phyloP scores from a whole-genome alignment of 345 rosid species.

The Excoecaria agallocha region DNA sequence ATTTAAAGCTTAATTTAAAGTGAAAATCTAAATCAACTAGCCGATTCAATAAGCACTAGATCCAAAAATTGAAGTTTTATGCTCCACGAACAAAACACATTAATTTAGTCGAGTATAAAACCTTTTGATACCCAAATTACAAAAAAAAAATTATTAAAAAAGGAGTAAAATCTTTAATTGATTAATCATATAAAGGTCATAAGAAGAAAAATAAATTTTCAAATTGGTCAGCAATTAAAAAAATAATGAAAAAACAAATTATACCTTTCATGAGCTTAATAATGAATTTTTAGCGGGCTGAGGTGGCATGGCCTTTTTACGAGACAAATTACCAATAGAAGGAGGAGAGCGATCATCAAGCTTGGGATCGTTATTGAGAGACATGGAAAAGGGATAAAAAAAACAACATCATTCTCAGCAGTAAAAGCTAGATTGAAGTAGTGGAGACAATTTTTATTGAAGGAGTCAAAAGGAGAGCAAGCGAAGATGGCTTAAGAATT shows the following conservation, averaged over 20 bases:
- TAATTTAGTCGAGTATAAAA: background rate
- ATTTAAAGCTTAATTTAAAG: conserved; percentile 10
- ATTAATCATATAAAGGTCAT: background rate
- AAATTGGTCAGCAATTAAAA: background rate
- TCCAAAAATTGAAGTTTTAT: conserved; percentile 15
- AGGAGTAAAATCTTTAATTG: conserved; percentile 9
- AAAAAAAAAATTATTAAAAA: background rate
- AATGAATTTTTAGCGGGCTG: conserved; percentile 81
- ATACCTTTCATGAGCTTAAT: conserved; percentile 85
- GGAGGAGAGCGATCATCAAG: conserved; percentile 35
- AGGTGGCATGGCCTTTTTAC: conserved; percentile 81
- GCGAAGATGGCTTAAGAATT: conserved; percentile 58
- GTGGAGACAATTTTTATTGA: conserved; percentile 55
- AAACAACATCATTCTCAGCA: conserved; percentile 40
- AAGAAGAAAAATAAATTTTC: background rate
- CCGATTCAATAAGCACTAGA: conserved; percentile 7
- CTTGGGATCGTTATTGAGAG: conserved; percentile 55
- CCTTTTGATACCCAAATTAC: background rate
- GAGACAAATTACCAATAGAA: conserved; percentile 64
- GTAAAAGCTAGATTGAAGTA: conserved; percentile 22
- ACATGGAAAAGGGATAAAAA: conserved; percentile 51
- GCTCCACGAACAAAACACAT: conserved; percentile 1
- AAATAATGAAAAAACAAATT: background rate
- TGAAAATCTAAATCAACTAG: conserved; percentile 2
- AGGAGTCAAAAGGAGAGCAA: conserved; percentile 41